A percentile compares a stretch with the other conserved stretches of the same genome.
Evolutionary conservation across 257 asterid species (phyloP).

Genomic region (Nicotiana tabacum): DNA sequence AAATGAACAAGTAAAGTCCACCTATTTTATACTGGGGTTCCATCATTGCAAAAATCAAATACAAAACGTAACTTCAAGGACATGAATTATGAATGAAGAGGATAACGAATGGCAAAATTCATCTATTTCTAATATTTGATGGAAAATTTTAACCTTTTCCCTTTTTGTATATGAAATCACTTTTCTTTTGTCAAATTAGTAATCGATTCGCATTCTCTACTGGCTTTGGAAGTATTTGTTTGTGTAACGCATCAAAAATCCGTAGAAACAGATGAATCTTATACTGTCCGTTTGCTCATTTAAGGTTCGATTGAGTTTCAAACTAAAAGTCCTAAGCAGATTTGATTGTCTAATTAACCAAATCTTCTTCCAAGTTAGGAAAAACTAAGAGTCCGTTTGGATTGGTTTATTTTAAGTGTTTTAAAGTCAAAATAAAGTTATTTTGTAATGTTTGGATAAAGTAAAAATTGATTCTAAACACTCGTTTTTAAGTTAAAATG

Average conservation of each 20-base stretch:
- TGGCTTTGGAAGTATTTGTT: neutral
- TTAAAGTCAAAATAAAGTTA: too few species aligned
- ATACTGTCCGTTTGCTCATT: neutral
- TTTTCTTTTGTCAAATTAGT: neutral
- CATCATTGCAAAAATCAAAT: too few species aligned
- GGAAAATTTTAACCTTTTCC: neutral
- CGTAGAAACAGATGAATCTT: neutral
- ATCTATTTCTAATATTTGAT: too few species aligned
- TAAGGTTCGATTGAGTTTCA: neutral
- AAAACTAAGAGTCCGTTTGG: neutral
- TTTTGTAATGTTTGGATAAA: too few species aligned
- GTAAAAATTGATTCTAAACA: too few species aligned
- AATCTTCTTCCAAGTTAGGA: neutral
- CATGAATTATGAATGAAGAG: too few species aligned
- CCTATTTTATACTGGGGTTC: too few species aligned
- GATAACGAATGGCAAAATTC: too few species aligned
- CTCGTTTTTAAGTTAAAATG: too few species aligned
- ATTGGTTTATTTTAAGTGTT: too few species aligned
- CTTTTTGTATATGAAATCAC: neutral
- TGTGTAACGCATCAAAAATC: conserved; percentile 19
- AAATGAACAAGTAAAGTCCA: too few species aligned
- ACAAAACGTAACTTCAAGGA: too few species aligned
- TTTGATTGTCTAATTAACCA: neutral
- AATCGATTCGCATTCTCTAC: neutral
- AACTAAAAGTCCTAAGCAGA: neutral